Conservation (phyloP, 1,284 basidiomycete species). For the Mycena citricolor region DNA sequence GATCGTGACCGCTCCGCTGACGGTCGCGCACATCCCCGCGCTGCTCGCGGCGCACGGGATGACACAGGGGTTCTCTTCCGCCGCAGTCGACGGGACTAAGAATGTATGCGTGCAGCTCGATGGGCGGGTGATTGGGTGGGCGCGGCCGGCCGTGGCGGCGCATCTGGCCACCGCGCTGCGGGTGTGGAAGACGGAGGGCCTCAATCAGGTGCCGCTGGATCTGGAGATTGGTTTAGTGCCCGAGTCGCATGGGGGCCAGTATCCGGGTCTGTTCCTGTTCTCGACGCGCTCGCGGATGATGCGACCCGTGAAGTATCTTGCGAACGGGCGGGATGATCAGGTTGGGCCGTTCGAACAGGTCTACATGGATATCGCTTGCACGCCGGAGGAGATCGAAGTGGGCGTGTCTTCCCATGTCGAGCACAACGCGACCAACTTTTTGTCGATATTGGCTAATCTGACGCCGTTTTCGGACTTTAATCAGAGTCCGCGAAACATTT, state of each 20-base stretch:
- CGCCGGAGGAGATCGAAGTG: slow-evolving; percentile 83
- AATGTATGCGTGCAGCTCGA: slow-evolving; percentile 93
- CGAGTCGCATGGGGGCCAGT: slow-evolving; percentile 90
- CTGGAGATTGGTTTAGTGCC: slow-evolving; percentile 96
- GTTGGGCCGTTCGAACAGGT: slow-evolving; percentile 98
- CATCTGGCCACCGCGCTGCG: slow-evolving; percentile 85
- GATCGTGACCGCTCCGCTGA: slow-evolving; percentile 80
- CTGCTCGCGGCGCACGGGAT: slow-evolving; percentile 91
- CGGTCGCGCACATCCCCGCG: slow-evolving; percentile 77
- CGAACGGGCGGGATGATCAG: slow-evolving; percentile 86
- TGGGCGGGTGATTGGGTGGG: slow-evolving; percentile 96
- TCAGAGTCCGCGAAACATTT: slow-evolving; percentile 89
- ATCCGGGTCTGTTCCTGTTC: slow-evolving; percentile 96
- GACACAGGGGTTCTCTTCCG: slow-evolving; percentile 80
- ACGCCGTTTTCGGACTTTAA: slow-evolving; percentile 96
- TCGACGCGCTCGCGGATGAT: slow-evolving; percentile 91
- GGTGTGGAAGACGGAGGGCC: slow-evolving; percentile 93
- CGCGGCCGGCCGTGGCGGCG: slow-evolving; percentile 71
- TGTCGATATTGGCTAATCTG: slow-evolving; percentile 83
- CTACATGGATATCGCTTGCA: slow-evolving; percentile 98
- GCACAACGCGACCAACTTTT: slow-evolving; percentile 91
- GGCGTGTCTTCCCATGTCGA: slow-evolving; percentile 90
- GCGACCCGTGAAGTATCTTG: slow-evolving; percentile 92
- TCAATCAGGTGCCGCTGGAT: slow-evolving; percentile 84
- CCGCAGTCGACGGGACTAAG: slow-evolving; percentile 76